These are phyloP conservation scores for Babesia caballi DNA, from an alignment of 169 alveolate species.

Conservation along the genomic window DNA sequence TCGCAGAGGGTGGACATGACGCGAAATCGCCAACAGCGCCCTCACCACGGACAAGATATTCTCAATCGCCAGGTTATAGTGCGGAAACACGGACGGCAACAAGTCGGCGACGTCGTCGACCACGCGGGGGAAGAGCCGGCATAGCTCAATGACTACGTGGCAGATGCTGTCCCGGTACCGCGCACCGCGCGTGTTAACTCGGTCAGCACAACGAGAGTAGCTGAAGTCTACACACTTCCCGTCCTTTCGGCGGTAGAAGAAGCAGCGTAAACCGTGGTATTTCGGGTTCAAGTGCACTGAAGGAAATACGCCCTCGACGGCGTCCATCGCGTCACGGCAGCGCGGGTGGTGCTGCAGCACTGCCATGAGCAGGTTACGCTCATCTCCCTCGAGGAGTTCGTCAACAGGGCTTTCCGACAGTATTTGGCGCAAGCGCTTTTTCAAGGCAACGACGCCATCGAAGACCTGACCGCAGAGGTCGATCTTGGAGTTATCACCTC, in stretches of 20 bases:
- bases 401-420: constrained; percentile 16
- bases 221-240: constrained; percentile 55
- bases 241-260: constrained; percentile 33
- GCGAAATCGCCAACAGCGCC: constrained; percentile 24
- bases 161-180: constrained; percentile 1
- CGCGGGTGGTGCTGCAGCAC: constrained; percentile 57
- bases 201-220: constrained; percentile 59
- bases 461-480: constrained; percentile 27
- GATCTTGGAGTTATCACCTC: constrained; percentile 25
- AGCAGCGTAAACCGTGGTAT: constrained; percentile 50
- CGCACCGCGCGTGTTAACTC: constrained; percentile 27
- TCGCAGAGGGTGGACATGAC: constrained; percentile 2
- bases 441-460: constrained; percentile 27
- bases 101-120: constrained; percentile 39
- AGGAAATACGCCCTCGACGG: constrained; percentile 31
- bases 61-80: constrained; percentile 53
- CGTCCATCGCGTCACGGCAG: background rate
- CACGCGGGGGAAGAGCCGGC: constrained; percentile 32
- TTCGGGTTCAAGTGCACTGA: constrained; percentile 54
- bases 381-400: constrained; percentile 56
- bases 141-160: constrained; percentile 43
- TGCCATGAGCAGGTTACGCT: constrained; percentile 32
- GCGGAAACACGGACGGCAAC: constrained; percentile 40
- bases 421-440: constrained; percentile 42
- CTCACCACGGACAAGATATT: constrained; percentile 43